These are phyloP conservation scores for Penicillium herquei DNA, from an alignment of 495 filamentous ascomycete species.

Conservation along the genomic window DNA sequence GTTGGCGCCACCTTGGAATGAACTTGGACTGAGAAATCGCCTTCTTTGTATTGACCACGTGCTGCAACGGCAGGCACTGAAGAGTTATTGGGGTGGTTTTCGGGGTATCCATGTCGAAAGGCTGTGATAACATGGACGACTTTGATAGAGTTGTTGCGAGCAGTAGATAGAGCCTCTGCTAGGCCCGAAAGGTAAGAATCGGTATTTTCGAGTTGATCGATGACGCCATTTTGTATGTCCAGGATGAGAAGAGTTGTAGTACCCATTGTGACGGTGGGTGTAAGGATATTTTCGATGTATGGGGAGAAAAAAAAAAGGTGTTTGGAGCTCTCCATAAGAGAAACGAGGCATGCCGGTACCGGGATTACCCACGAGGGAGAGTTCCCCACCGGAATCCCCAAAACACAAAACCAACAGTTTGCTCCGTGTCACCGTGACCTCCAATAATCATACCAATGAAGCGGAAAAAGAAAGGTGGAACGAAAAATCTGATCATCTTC, in stretches of 20 bases:
- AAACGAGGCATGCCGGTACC: too few relatives aligned
- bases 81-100: slow-evolving; percentile 23
- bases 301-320: too few relatives aligned
- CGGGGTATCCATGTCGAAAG: slow-evolving; percentile 36
- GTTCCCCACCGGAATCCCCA: too few relatives aligned
- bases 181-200: slow-evolving; percentile 27
- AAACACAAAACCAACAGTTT: too few relatives aligned
- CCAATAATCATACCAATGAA: too few relatives aligned
- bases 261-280: slow-evolving; percentile 16
- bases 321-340: neutral
- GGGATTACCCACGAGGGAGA: too few relatives aligned
- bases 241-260: slow-evolving; percentile 35
- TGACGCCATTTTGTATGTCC: slow-evolving; percentile 33
- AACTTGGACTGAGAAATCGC: slow-evolving; percentile 17
- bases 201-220: slow-evolving; percentile 18
- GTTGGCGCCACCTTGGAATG: slow-evolving; percentile 23
- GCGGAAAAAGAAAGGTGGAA: too few relatives aligned
- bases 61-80: slow-evolving; percentile 18
- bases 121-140: slow-evolving; percentile 34
- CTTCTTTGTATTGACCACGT: slow-evolving; percentile 21
- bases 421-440: too few relatives aligned
- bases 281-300: neutral
- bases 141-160: slow-evolving; percentile 24
- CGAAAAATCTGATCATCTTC: too few relatives aligned
- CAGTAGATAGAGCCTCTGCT: slow-evolving; percentile 17